Evolutionary conservation across 2,329 filamentous ascomycete genomes (phyloP).

Genomic region (Fusarium dlaminii): DNA sequence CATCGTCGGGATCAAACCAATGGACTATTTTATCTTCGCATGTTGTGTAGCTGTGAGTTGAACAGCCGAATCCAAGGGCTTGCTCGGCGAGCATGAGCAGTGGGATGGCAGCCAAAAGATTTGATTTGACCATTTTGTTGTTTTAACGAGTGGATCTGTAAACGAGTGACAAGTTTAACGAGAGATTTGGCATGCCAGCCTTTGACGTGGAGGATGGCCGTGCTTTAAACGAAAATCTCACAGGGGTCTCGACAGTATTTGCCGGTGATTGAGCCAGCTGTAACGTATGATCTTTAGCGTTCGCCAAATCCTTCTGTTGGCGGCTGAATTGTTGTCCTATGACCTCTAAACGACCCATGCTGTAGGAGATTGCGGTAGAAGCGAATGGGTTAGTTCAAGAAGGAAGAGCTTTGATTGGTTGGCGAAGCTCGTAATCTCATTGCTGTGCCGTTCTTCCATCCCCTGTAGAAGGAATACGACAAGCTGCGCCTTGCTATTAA

Average conservation of each 20-base stretch:
- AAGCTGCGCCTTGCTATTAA: not conserved
- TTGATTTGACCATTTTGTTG: constrained; percentile 13
- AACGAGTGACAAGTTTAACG: constrained; percentile 4
- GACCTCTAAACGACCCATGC: not conserved
- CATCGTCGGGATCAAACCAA: constrained; percentile 59
- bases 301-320: not conserved
- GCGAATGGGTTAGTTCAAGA: not conserved
- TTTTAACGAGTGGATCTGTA: not conserved
- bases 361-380: not conserved
- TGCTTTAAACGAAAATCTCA: not conserved
- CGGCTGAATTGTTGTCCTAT: not conserved
- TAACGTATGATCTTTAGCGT: not conserved
- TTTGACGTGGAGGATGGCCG: not conserved
- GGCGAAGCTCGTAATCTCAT: not conserved
- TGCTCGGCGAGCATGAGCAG: constrained; percentile 23
- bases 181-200: not conserved
- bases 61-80: constrained; percentile 17
- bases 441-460: not conserved
- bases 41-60: constrained; percentile 26
- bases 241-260: not conserved
- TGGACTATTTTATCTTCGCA: constrained; percentile 41
- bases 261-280: not conserved
- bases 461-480: not conserved
- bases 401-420: not conserved
- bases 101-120: not conserved